A percentile compares a stretch with the other conserved stretches of the same genome.
Evolutionary conservation across 176 grass and related monocot species (phyloP).

Genomic region (Calamus simplicifolius): DNA sequence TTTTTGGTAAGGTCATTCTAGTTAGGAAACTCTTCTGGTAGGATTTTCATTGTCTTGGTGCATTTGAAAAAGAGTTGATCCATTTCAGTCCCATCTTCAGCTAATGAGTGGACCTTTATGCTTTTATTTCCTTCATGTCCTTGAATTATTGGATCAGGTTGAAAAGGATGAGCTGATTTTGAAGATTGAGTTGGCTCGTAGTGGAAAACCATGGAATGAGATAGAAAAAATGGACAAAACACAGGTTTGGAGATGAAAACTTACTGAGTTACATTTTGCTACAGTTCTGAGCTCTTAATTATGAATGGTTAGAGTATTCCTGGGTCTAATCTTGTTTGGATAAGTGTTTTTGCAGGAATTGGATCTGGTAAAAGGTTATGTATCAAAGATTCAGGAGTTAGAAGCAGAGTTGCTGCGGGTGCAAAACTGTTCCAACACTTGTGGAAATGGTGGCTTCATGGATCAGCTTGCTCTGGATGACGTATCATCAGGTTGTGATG

Average conservation of each 20-base stretch:
- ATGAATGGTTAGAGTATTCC: background rate
- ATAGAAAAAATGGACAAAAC: conserved; percentile 39
- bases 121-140: no score
- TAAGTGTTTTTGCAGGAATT: conserved; percentile 28
- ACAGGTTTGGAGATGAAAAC: conserved; percentile 32
- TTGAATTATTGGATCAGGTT: conserved; percentile 35
- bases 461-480: conserved; percentile 52
- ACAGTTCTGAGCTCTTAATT: background rate
- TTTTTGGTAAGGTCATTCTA: no score
- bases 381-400: conserved; percentile 79
- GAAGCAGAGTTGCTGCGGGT: conserved; percentile 52
- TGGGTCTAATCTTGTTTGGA: conserved; percentile 1
- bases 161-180: conserved; percentile 78
- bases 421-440: conserved; percentile 49
- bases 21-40: no score
- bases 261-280: no score
- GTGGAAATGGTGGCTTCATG: conserved; percentile 40
- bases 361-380: conserved; percentile 64
- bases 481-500: conserved; percentile 40
- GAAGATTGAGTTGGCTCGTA: conserved; percentile 60
- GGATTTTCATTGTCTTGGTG: no score
- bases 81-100: no score
- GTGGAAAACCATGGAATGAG: conserved; percentile 67
- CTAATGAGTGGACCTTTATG: no score
- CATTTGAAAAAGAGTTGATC: no score